Evolutionary conservation across 345 rosid genomes (phyloP).

Genomic region (Camelina sativa): DNA sequence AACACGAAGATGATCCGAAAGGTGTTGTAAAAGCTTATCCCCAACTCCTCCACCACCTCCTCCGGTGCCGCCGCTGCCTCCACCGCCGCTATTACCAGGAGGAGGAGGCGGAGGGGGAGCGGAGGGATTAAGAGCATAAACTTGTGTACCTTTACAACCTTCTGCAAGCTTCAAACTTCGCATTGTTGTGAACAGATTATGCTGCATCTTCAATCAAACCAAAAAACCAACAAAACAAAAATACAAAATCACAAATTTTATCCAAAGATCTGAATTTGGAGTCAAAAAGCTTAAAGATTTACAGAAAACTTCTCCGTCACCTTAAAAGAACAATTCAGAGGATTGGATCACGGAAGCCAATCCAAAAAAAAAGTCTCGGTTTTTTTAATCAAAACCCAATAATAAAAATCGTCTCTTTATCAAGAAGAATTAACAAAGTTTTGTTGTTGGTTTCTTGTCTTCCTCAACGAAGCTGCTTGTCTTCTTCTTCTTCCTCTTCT

Average conservation of each 20-base stretch:
- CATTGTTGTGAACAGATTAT: conserved; percentile 79
- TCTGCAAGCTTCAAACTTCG: conserved; percentile 84
- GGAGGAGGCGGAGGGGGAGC: conserved; percentile 41
- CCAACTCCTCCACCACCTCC: conserved; percentile 55
- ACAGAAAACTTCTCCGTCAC: conserved; percentile 22
- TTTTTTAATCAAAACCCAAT: not conserved
- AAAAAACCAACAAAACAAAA: not conserved
- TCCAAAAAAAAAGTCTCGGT: conserved; percentile 10
- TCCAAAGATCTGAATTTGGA: conserved; percentile 33
- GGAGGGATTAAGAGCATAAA: conserved; percentile 62
- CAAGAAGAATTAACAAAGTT: too few species aligned
- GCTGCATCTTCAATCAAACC: conserved; percentile 63
- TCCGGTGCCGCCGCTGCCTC: conserved; percentile 32
- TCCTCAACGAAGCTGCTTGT: conserved; percentile 25
- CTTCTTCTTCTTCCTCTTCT: conserved; percentile 8
- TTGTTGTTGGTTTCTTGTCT: not conserved
- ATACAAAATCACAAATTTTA: not conserved
- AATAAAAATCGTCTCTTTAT: too few species aligned
- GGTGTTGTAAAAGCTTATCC: conserved; percentile 70
- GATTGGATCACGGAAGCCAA: conserved; percentile 28
- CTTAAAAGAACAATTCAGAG: conserved; percentile 12
- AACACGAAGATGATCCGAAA: conserved; percentile 71
- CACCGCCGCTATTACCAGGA: conserved; percentile 43
- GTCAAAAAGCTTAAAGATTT: conserved; percentile 2
- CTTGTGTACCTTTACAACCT: conserved; percentile 80